Percentiles rank a stretch among this genome's conserved stretches.
Conservation (phyloP, 306 rosid genomes). For the Begonia loranthoides region DNA sequence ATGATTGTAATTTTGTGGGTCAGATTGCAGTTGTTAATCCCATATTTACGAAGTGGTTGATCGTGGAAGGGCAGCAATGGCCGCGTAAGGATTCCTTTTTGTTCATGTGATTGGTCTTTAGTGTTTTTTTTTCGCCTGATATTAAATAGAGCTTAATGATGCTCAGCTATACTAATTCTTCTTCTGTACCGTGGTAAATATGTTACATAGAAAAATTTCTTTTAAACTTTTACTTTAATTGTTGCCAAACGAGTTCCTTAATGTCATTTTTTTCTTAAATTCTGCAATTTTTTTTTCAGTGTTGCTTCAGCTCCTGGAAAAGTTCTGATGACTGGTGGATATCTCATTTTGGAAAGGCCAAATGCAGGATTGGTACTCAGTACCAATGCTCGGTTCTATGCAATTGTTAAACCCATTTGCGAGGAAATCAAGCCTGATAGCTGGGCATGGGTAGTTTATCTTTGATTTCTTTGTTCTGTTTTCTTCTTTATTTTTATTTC, state of each 20-base stretch:
- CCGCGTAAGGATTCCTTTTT: not conserved
- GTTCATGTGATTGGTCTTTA: not conserved
- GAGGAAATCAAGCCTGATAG: slow-evolving; percentile 32
- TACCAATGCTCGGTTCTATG: slow-evolving; percentile 68
- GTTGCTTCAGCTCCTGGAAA: slow-evolving; percentile 83
- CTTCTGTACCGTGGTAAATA: too few relatives aligned
- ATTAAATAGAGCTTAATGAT: too few relatives aligned
- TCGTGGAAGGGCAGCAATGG: slow-evolving; percentile 7
- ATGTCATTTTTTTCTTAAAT: too few relatives aligned
- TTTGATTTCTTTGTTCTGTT: slow-evolving; percentile 5
- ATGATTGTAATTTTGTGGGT: too few relatives aligned
- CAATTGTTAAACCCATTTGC: slow-evolving; percentile 55
- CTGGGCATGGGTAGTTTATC: slow-evolving; percentile 62
- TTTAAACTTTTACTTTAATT: too few relatives aligned
- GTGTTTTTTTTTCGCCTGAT: not conserved
- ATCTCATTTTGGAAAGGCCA: slow-evolving; percentile 65
- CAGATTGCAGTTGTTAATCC: too few relatives aligned
- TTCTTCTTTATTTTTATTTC: not conserved
- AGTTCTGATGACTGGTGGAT: slow-evolving; percentile 67
- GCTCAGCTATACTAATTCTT: too few relatives aligned
- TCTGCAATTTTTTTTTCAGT: slow-evolving; percentile 16
- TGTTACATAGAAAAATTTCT: too few relatives aligned
- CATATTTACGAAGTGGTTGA: not conserved
- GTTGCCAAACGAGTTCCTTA: too few relatives aligned
- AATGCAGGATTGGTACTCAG: slow-evolving; percentile 73